phyloP scores from a whole-genome alignment of 1,284 basidiomycete species.

The Salmacisia buchloeana region DNA sequence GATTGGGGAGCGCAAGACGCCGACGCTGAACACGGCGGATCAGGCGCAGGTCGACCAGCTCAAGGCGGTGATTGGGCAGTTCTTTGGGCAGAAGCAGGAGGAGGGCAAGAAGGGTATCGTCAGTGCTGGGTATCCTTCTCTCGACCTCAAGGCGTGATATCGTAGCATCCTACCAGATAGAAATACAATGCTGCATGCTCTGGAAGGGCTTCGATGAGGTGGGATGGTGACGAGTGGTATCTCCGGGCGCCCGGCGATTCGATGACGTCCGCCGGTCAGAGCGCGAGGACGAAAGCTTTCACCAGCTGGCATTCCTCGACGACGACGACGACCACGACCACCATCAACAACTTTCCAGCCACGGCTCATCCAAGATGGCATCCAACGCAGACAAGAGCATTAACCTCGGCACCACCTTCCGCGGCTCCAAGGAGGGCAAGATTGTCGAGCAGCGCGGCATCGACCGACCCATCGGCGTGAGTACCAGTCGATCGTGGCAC shows the following conservation, averaged over 20 bases:
- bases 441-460: conserved; percentile 31
- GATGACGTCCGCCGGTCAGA: too few relatives aligned
- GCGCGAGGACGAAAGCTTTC: too few relatives aligned
- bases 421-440: conserved; percentile 39
- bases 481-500: background rate
- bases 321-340: too few relatives aligned
- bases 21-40: conserved; percentile 9
- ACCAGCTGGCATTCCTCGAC: too few relatives aligned
- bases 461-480: background rate
- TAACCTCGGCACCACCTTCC: conserved; percentile 39
- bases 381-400: background rate
- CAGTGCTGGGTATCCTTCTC: conserved; percentile 14
- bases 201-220: too few relatives aligned
- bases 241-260: too few relatives aligned
- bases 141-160: background rate
- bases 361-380: background rate
- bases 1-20: conserved; percentile 15
- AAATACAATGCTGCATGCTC: too few relatives aligned
- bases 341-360: too few relatives aligned
- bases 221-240: too few relatives aligned
- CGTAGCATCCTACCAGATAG: background rate
- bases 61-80: conserved; percentile 7
- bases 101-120: conserved; percentile 10
- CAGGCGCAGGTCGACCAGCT: conserved; percentile 12
- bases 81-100: conserved; percentile 7